These are phyloP conservation scores for Basipetospora chlamydospora DNA, from an alignment of 2,329 filamentous ascomycete species.

Conservation along the genomic window DNA sequence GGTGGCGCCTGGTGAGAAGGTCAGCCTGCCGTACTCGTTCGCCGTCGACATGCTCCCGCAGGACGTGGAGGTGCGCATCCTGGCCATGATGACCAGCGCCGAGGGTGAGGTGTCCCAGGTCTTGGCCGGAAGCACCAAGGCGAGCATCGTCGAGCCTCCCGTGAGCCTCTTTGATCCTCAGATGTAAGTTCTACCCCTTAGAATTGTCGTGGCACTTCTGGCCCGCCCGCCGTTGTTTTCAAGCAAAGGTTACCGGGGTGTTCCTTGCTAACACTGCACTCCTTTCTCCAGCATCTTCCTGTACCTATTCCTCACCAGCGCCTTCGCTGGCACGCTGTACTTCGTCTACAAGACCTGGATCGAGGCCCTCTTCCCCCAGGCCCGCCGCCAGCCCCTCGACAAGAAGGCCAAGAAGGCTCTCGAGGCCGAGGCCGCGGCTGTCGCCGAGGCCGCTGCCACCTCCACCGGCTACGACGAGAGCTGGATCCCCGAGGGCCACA, in stretches of 20 bases:
- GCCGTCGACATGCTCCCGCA: constrained; percentile 84
- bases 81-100: constrained; percentile 55
- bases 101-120: constrained; percentile 62
- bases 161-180: constrained; percentile 89
- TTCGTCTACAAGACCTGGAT: constrained; percentile 99
- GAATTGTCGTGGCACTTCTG: too few species aligned
- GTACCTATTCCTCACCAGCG: constrained; percentile 74
- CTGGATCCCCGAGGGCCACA: constrained; percentile 84
- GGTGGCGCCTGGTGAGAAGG: constrained; percentile 61
- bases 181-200: constrained; percentile 59
- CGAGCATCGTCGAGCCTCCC: constrained; percentile 78
- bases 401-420: constrained; percentile 55
- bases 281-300: constrained; percentile 66
- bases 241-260: background rate
- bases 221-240: too few species aligned
- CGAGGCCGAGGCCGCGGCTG: constrained; percentile 40
- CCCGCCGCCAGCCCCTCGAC: constrained; percentile 49
- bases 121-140: constrained; percentile 65
- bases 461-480: constrained; percentile 73
- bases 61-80: constrained; percentile 65
- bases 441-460: constrained; percentile 55
- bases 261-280: too few species aligned
- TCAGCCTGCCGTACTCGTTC: constrained; percentile 70
- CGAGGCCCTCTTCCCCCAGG: constrained; percentile 86
- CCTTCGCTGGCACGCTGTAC: constrained; percentile 70